phyloP scores from a whole-genome alignment of 2,329 filamentous ascomycete genomes.

The Pyrenophora graminea region DNA sequence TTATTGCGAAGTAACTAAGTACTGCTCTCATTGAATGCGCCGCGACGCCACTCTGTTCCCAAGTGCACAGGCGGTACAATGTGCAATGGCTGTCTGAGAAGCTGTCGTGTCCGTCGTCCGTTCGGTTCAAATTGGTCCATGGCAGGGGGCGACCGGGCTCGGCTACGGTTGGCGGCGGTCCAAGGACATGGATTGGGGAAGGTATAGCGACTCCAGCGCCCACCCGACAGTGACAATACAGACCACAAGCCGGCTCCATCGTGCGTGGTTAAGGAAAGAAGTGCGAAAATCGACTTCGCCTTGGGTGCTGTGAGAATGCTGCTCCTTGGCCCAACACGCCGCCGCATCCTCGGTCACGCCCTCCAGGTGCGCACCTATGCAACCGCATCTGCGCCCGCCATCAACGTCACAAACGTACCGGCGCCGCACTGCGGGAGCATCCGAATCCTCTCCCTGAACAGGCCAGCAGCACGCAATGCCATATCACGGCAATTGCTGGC shows the following conservation, averaged over 20 bases:
- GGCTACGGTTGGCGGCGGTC: too few species aligned
- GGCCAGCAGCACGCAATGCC: constrained; percentile 84
- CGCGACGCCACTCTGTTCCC: too few species aligned
- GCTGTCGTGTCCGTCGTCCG: too few species aligned
- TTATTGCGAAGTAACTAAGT: too few species aligned
- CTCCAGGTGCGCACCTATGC: constrained; percentile 45
- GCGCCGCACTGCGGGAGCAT: constrained; percentile 82
- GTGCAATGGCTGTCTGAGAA: too few species aligned
- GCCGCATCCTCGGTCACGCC: constrained; percentile 27
- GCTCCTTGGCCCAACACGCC: constrained; percentile 25
- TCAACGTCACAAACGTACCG: constrained; percentile 75
- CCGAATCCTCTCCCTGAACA: constrained; percentile 84
- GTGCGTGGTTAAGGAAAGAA: background rate
- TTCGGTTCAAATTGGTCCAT: too few species aligned
- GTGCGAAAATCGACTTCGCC: background rate
- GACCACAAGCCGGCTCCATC: background rate
- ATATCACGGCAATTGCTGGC: constrained; percentile 79
- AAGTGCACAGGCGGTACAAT: too few species aligned
- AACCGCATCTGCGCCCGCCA: constrained; percentile 55
- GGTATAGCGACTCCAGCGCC: too few species aligned
- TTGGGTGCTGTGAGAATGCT: constrained; percentile 25
- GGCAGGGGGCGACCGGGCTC: too few species aligned
- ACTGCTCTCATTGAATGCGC: too few species aligned
- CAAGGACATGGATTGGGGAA: too few species aligned
- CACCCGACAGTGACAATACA: too few species aligned